These are phyloP conservation scores for Exophiala bonariae DNA, from an alignment of 2,329 filamentous ascomycete genomes.

Conservation along the genomic window DNA sequence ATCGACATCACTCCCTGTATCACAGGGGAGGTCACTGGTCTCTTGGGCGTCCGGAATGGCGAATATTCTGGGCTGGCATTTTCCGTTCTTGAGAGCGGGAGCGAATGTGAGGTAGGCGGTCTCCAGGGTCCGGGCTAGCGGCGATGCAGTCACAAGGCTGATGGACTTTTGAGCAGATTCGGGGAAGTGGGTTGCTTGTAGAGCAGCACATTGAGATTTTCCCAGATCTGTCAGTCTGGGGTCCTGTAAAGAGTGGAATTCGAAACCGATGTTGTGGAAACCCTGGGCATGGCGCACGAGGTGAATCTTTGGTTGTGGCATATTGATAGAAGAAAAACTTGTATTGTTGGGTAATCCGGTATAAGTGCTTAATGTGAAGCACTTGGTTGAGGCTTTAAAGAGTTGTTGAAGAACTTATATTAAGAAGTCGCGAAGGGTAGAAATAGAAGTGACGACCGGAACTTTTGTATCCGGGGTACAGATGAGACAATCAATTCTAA, in stretches of 20 bases:
- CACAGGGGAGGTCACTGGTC: constrained; percentile 71
- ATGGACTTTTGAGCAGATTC: constrained; percentile 51
- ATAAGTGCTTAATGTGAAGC: too few species aligned
- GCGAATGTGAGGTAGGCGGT: constrained; percentile 73
- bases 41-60: constrained; percentile 78
- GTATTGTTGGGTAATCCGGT: too few species aligned
- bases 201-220: constrained; percentile 67
- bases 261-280: constrained; percentile 73
- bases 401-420: too few species aligned
- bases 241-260: constrained; percentile 73
- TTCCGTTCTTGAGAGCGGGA: constrained; percentile 48
- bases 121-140: constrained; percentile 76
- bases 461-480: too few species aligned
- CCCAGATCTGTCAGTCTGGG: constrained; percentile 77
- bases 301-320: constrained; percentile 22
- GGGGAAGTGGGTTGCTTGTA: constrained; percentile 59
- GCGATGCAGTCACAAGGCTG: constrained; percentile 69
- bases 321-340: too few species aligned
- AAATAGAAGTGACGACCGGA: too few species aligned
- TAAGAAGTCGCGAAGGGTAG: too few species aligned
- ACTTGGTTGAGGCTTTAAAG: too few species aligned
- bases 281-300: constrained; percentile 53
- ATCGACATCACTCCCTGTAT: constrained; percentile 64
- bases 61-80: constrained; percentile 54
- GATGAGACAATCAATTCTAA: too few species aligned